Percentiles rank a stretch among this genome's conserved stretches.
Evolutionary conservation across 768 basidiomycete genomes (phyloP).

Genomic region (Kwoniella botswanensis): DNA sequence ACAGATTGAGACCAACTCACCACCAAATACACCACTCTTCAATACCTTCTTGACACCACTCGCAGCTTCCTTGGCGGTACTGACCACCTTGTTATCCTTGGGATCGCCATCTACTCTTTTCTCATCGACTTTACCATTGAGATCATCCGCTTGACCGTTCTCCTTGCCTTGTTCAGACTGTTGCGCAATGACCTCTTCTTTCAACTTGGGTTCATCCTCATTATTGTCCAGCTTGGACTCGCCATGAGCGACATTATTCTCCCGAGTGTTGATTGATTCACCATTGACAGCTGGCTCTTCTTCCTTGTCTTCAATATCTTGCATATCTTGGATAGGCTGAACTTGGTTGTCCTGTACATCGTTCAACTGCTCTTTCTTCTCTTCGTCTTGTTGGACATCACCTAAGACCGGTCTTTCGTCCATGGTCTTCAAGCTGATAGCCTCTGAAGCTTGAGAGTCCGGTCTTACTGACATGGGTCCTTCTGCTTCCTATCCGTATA

Average conservation of each 20-base stretch:
- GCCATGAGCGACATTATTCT: neutral
- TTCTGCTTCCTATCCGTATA: neutral
- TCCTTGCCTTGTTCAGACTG: neutral
- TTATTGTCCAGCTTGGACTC: neutral
- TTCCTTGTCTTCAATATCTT: neutral
- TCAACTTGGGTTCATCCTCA: constrained; percentile 7
- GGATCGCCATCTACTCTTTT: neutral
- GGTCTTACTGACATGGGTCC: neutral
- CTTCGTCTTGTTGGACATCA: neutral
- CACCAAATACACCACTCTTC: constrained; percentile 46
- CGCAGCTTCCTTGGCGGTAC: constrained; percentile 19
- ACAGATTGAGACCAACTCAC: constrained; percentile 13
- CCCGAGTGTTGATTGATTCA: neutral
- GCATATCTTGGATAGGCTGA: neutral
- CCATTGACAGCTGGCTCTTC: constrained; percentile 1
- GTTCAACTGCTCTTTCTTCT: neutral
- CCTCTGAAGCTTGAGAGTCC: constrained; percentile 14
- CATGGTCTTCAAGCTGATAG: constrained; percentile 20
- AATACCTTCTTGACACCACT: constrained; percentile 46
- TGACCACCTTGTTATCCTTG: constrained; percentile 9
- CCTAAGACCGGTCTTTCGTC: constrained; percentile 1
- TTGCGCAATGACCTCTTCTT: constrained; percentile 18
- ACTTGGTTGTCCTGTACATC: neutral
- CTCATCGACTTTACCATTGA: neutral
- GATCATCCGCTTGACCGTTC: neutral